phyloP scores from a whole-genome alignment of 1,139 yeast species.

The Sugiyamaella sp. region DNA sequence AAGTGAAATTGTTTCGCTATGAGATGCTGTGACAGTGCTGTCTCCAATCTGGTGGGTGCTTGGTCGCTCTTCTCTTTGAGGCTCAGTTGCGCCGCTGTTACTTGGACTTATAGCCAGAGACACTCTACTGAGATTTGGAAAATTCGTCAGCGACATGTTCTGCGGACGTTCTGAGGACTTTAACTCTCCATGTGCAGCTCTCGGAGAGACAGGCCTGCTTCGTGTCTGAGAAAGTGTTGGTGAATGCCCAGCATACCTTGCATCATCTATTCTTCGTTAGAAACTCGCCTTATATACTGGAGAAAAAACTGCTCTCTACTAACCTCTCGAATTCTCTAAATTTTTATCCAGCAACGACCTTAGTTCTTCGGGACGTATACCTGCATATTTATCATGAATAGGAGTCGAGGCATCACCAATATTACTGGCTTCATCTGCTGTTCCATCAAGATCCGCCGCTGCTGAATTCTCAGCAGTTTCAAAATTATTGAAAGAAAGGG shows the following conservation, averaged over 20 bases:
- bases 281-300: not conserved
- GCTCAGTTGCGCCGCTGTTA: not conserved
- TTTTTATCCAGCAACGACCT: constrained; percentile 13
- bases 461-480: constrained; percentile 3
- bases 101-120: constrained; percentile 6
- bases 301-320: not conserved
- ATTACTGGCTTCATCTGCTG: constrained; percentile 15
- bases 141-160: constrained; percentile 6
- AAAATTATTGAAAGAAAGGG: constrained; percentile 10
- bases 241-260: not conserved
- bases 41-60: not conserved
- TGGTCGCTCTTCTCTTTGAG: not conserved
- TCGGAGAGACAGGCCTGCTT: constrained; percentile 6
- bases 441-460: constrained; percentile 4
- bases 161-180: constrained; percentile 6
- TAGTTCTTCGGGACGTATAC: constrained; percentile 20
- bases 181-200: not conserved
- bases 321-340: constrained; percentile 5
- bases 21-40: not conserved
- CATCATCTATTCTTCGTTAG: constrained; percentile 13
- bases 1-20: not conserved
- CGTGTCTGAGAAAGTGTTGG: not conserved
- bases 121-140: constrained; percentile 11
- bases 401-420: constrained; percentile 20
- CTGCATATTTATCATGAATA: constrained; percentile 21